These are phyloP conservation scores for Aspergillus texensis DNA, from an alignment of 2,329 filamentous ascomycete species.

Conservation along the genomic window DNA sequence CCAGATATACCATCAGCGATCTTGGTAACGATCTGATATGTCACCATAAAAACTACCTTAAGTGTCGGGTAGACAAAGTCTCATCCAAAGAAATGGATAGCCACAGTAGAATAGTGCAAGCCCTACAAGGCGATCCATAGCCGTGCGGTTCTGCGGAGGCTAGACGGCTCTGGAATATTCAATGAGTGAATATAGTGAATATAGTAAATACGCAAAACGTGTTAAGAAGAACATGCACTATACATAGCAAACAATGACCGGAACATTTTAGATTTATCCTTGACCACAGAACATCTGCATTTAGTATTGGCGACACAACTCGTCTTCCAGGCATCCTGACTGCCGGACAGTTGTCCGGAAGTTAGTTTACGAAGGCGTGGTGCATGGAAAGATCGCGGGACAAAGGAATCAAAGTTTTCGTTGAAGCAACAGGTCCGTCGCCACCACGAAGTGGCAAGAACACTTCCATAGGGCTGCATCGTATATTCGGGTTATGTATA, in stretches of 20 bases:
- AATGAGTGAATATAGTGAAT: too few relatives aligned
- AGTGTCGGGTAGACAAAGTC: not conserved
- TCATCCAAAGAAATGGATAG: not conserved
- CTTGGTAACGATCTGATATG: not conserved
- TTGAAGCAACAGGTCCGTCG: not conserved
- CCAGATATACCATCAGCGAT: not conserved
- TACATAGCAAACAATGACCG: not conserved
- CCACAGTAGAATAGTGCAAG: not conserved
- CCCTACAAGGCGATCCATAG: not conserved
- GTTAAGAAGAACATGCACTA: not conserved
- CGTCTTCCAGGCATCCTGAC: not conserved
- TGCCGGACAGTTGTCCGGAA: not conserved
- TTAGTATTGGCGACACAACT: too few relatives aligned
- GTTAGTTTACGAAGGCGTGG: not conserved
- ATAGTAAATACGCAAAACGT: too few relatives aligned
- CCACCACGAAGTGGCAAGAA: not conserved
- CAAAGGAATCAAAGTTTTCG: not conserved
- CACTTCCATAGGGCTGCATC: not conserved
- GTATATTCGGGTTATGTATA: not conserved
- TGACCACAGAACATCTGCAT: not conserved
- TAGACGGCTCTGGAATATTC: not conserved
- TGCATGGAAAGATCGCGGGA: not conserved
- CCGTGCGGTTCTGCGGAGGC: not conserved
- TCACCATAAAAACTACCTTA: not conserved
- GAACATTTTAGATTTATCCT: not conserved